phyloP scores from a whole-genome alignment of 2,329 filamentous ascomycete species.

The Penicillium corylophilum region DNA sequence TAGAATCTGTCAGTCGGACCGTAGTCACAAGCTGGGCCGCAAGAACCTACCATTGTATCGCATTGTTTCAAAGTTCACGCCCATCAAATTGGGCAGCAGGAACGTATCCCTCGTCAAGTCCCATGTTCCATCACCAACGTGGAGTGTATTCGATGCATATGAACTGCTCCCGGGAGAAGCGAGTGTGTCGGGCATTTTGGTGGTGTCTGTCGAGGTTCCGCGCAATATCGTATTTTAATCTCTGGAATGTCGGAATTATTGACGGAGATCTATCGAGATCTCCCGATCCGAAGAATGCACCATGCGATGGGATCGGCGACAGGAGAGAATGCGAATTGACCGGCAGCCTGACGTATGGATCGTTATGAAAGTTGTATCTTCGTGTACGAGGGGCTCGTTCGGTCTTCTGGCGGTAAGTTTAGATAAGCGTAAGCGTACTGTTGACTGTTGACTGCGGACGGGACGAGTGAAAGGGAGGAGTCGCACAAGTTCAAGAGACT shows the following conservation, averaged over 20 bases:
- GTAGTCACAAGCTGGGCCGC: not conserved
- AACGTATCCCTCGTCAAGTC: conserved; percentile 62
- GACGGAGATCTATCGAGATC: conserved; percentile 47
- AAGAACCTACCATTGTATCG: conserved; percentile 61
- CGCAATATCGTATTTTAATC: conserved; percentile 28
- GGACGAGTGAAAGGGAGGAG: conserved; percentile 3
- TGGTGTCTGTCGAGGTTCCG: conserved; percentile 4
- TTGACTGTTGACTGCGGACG: not conserved
- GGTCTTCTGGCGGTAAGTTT: not conserved
- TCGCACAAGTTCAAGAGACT: conserved; percentile 8
- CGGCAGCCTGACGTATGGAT: not conserved
- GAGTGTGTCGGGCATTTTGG: conserved; percentile 42
- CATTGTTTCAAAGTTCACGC: conserved; percentile 65
- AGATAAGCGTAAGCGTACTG: not conserved
- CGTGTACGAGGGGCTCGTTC: not conserved
- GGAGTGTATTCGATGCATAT: conserved; percentile 61
- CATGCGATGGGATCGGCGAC: conserved; percentile 35
- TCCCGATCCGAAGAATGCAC: conserved; percentile 44
- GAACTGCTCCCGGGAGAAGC: conserved; percentile 60
- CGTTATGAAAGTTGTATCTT: not conserved
- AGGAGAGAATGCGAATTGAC: conserved; percentile 13
- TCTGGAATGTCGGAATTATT: conserved; percentile 41
- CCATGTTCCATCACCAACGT: conserved; percentile 68
- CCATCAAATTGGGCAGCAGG: conserved; percentile 63
- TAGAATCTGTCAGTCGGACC: conserved; percentile 32